These are phyloP conservation scores for Russula ochroleuca DNA, from an alignment of 768 basidiomycete species.

Conservation along the genomic window DNA sequence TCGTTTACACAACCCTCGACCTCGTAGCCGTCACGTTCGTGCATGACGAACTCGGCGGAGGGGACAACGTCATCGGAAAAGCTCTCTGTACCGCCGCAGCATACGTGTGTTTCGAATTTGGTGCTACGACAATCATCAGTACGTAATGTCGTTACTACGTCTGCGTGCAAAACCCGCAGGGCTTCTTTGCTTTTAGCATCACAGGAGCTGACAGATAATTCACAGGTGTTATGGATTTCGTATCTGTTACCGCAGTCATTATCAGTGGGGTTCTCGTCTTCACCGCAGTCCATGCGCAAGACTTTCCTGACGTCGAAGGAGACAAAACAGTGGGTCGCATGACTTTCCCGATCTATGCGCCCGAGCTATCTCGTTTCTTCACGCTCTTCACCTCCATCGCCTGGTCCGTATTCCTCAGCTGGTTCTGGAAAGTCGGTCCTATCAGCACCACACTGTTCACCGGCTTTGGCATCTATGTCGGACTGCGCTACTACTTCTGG, in stretches of 20 bases:
- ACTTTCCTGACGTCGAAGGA: slow-evolving; percentile 31
- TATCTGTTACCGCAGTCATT: slow-evolving; percentile 25
- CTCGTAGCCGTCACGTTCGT: slow-evolving; percentile 28
- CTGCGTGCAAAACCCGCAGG: background rate
- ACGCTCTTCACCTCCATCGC: slow-evolving; percentile 25
- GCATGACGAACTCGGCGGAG: slow-evolving; percentile 20
- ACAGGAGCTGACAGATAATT: background rate
- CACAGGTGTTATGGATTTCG: slow-evolving; percentile 19
- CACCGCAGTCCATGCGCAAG: slow-evolving; percentile 29
- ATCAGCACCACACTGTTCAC: slow-evolving; percentile 19
- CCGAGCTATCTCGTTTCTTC: slow-evolving; percentile 25
- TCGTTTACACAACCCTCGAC: slow-evolving; percentile 25
- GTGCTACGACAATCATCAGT: slow-evolving; percentile 24
- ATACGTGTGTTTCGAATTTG: slow-evolving; percentile 28
- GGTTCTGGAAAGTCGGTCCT: slow-evolving; percentile 27
- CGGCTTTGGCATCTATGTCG: slow-evolving; percentile 26
- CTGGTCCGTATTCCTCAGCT: slow-evolving; percentile 29
- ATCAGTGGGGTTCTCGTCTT: slow-evolving; percentile 26
- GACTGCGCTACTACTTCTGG: slow-evolving; percentile 25
- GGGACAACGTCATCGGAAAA: slow-evolving; percentile 22
- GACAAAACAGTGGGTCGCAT: slow-evolving; percentile 27
- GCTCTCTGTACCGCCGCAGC: slow-evolving; percentile 27
- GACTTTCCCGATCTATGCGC: slow-evolving; percentile 30
- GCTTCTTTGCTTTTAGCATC: background rate
- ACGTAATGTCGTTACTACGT: background rate